Conservation (phyloP, 805 yeast species). For the Zygosaccharomyces pseudorouxii region DNA sequence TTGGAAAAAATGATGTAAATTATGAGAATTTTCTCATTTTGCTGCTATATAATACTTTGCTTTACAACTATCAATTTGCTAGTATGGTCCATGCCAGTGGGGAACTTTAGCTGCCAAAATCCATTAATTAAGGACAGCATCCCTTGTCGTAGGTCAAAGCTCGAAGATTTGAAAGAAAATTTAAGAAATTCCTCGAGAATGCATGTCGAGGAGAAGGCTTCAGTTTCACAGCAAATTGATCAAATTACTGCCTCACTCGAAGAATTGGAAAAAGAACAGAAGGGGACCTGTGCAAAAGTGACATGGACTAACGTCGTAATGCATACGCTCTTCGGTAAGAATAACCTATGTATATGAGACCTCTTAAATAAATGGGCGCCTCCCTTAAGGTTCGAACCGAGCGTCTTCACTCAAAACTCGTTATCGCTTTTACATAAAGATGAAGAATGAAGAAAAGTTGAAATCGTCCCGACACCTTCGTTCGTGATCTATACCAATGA, state of each 20-base stretch:
- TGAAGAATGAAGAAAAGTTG: not conserved
- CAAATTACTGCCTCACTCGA: slow-evolving; percentile 4
- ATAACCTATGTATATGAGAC: slow-evolving; percentile 27
- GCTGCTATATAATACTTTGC: slow-evolving; percentile 4
- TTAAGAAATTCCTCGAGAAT: slow-evolving; percentile 6
- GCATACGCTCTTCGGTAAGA: slow-evolving; percentile 47
- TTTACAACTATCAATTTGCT: slow-evolving; percentile 1
- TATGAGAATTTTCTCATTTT: not conserved
- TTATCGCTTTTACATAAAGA: not conserved
- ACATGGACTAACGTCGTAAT: slow-evolving; percentile 52
- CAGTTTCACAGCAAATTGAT: slow-evolving; percentile 10
- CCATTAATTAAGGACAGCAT: not conserved
- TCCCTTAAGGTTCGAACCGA: slow-evolving; percentile 1
- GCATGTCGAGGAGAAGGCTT: slow-evolving; percentile 4
- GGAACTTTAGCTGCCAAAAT: not conserved
- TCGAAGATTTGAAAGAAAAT: slow-evolving; percentile 2
- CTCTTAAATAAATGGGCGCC: not conserved
- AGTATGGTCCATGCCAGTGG: slow-evolving; percentile 1
- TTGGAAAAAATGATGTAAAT: not conserved
- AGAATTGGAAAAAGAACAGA: not conserved
- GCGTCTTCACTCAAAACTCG: not conserved
- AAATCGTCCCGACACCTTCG: too few relatives aligned
- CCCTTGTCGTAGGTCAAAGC: not conserved
- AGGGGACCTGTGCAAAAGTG: slow-evolving; percentile 41
- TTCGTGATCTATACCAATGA: not conserved